Base-by-base conservation (phyloP, 169 alveolate genomes). In the Haemoproteus tartakovskyi region DNA sequence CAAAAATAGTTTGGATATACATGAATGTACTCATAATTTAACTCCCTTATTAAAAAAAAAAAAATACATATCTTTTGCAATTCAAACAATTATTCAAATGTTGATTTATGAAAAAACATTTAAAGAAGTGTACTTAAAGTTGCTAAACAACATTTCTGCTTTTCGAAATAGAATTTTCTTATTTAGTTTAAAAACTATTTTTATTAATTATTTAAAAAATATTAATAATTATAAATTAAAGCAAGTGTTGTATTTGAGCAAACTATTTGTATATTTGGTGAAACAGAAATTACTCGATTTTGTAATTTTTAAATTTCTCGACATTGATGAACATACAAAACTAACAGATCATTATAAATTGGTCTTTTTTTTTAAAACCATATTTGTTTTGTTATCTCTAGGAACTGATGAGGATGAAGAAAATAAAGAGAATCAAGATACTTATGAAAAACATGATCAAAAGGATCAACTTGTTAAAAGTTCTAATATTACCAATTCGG, bases 1-100 rank as follows among this genome's bases (percentile, higher is more conserved):
- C 19, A 51, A 40, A 40, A 40, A 52, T 54, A 67, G 82, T 54
- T 60, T 67, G 38, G 54, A 67, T 46, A 60, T 67, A 33, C 60
- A 67, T 52, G 82, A 67, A 46, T 67, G 82, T 37, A 70, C 56
- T 36, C 54, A 67, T 45, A 67, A 67, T 41, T 54, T 67, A 54
- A 41, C 60, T 16, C n/a, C 43, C 22, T 19, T 67, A 14, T 67
- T 67, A 67, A 67, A 67, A 43, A 54, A 67, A 30, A 56, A 67
- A 38, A 67, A 67, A 67, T 54, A 67, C 16, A 52, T 67, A 27
- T 70, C 82, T 16, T 40, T 40, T 67, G 82, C 56, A 37, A 67
- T 67, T 30, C 82, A 67, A 43, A 67, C 82, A 26, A 19, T 67
- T 40, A 67, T 67, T 29, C 70, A 67, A 40, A 52, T 47, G 33